Evolutionary conservation across 2,329 filamentous ascomycete species (phyloP), one percentile per base, ranked within the genome.

Genomic region (Chaetomium strumarium): DNA sequence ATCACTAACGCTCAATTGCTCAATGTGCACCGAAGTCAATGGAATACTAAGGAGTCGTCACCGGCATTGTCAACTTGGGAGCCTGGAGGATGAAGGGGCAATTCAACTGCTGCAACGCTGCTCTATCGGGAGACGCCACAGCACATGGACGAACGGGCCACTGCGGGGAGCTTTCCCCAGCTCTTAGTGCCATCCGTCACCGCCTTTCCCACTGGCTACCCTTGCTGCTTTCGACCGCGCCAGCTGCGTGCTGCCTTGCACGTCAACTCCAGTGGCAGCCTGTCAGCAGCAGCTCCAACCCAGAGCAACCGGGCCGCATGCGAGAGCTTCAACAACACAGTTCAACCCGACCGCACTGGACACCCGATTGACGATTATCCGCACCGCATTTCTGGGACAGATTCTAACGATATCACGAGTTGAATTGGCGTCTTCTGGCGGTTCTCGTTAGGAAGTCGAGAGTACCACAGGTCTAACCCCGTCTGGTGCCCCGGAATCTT

Each of bases 181-280:
- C 34, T 53, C 19, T 55, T 60, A 52, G 40, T 49, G 56, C 60
- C 60, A 41, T 41, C n/a, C 37, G 16, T 48, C 53, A 60, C 60
- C 60, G 60, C 60, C 56, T 57, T 55, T 51, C 31, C 10, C 24
- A 24, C 4, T 7, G 24, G 24, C 24, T 7, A 52, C 49, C 56
- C 53, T 39, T 55, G 57, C 49, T 47, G 14, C 44, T 42, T 5
- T 57, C 49, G 58, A 63, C 65, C 65, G 62, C 65, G 65, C 65
- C 65, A 67, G 64, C 65, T 64, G 59, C 59, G 61, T 64, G 64
- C 62, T 67, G 64, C 64, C 64, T 66, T 57, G 59, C 55, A 47
- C 56, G 53, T 54, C 50, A 51, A 52, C 50, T 47, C 43, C 46
- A 48, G 50, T 31, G 29, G 53, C 55, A 51, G 54, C 50, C 52